Percentiles rank a stretch among this genome's conserved stretches.
Evolutionary conservation across 306 rosid genomes (phyloP).

Genomic region (Leucaena leucocephala): DNA sequence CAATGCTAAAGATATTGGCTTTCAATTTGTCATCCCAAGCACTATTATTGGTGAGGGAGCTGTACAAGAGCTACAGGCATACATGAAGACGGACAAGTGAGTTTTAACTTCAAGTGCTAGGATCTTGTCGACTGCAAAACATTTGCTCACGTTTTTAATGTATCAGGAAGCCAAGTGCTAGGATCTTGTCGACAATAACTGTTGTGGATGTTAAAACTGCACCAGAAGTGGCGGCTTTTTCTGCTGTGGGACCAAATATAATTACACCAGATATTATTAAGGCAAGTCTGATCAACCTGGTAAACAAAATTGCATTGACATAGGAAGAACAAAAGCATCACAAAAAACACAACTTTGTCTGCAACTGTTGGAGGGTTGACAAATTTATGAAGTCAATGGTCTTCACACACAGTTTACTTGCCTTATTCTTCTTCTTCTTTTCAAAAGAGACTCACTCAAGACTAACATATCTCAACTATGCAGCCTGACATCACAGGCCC

Average conservation of each 20-base stretch:
- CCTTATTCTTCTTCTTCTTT: neutral
- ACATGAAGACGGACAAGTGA: slow-evolving; percentile 56
- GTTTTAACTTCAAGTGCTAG: slow-evolving; percentile 30
- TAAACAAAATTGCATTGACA: neutral
- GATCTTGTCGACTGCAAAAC: neutral
- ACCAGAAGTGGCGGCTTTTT: slow-evolving; percentile 67
- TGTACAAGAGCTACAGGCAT: slow-evolving; percentile 63
- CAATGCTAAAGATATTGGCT: slow-evolving; percentile 56
- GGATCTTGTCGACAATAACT: slow-evolving; percentile 51
- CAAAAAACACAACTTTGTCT: neutral
- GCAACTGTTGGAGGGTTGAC: slow-evolving; percentile 4
- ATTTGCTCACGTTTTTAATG: slow-evolving; percentile 28
- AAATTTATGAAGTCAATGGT: neutral
- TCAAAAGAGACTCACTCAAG: neutral
- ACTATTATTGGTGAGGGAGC: slow-evolving; percentile 65
- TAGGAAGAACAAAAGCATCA: neutral
- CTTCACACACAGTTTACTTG: neutral
- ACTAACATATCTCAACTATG: slow-evolving; percentile 27
- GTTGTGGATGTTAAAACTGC: slow-evolving; percentile 57
- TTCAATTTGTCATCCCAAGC: slow-evolving; percentile 63
- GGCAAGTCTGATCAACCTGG: slow-evolving; percentile 39
- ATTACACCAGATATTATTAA: slow-evolving; percentile 68
- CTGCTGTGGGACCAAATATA: slow-evolving; percentile 70
- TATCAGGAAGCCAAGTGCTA: slow-evolving; percentile 65
- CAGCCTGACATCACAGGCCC: slow-evolving; percentile 75